phyloP scores from a whole-genome alignment of 139 green algal species.

The Micractinium conductrix region DNA sequence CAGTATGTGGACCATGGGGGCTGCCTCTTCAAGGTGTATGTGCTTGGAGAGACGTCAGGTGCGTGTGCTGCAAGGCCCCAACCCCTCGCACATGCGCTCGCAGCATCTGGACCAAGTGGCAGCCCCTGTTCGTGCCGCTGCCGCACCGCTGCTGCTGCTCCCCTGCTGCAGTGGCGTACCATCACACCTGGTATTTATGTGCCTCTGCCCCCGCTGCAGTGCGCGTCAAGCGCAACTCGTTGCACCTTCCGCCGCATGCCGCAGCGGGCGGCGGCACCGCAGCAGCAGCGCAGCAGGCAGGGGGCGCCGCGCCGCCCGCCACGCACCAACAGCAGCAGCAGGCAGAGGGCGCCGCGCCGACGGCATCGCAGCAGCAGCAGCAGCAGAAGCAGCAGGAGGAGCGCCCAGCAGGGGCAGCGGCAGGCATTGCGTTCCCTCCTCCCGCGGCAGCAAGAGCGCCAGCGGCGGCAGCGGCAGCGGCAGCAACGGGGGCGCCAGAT shows the following conservation, averaged over 20 bases:
- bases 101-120: too few species aligned
- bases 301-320: not conserved
- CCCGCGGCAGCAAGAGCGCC: too few species aligned
- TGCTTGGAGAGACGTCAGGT: slow-evolving; percentile 54
- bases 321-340: not conserved
- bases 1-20: slow-evolving; percentile 85
- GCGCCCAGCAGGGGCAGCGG: too few species aligned
- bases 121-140: too few species aligned
- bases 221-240: slow-evolving; percentile 35
- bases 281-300: slow-evolving; percentile 1
- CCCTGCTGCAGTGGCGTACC: too few species aligned
- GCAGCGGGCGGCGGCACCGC: not conserved
- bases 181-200: too few species aligned
- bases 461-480: not conserved
- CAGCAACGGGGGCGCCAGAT: slow-evolving; percentile 30
- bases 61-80: not conserved
- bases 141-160: too few species aligned
- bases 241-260: slow-evolving; percentile 2
- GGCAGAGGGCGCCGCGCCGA: not conserved
- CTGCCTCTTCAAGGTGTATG: slow-evolving; percentile 90
- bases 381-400: not conserved
- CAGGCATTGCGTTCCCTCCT: too few species aligned
- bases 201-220: not conserved
- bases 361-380: not conserved
- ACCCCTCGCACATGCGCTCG: too few species aligned